These are phyloP conservation scores for Carpinus fangiana DNA, from an alignment of 306 rosid species.

Conservation along the genomic window DNA sequence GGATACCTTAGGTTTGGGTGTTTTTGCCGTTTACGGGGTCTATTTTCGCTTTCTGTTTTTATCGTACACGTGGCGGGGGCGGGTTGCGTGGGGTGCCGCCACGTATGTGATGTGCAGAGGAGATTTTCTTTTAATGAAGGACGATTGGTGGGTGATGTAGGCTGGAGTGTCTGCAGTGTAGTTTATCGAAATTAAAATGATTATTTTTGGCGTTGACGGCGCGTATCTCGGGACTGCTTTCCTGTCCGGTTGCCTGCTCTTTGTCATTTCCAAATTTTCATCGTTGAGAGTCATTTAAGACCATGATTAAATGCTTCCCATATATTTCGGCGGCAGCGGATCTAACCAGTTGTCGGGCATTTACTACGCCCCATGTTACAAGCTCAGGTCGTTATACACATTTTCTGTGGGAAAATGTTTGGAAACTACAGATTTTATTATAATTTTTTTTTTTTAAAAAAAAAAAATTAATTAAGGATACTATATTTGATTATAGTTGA, in stretches of 20 bases:
- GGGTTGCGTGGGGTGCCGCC: neutral
- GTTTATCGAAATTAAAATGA: neutral
- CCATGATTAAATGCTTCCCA: neutral
- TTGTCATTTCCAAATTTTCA: neutral
- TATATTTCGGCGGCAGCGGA: neutral
- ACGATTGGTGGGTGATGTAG: conserved; percentile 10
- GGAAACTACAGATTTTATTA: too few relatives aligned
- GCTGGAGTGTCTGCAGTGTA: neutral
- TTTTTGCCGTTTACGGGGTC: conserved; percentile 6
- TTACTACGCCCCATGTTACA: neutral
- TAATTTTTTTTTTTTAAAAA: too few relatives aligned
- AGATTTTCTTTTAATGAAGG: neutral
- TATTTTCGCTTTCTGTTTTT: neutral
- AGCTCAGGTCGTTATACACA: neutral
- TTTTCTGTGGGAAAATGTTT: neutral
- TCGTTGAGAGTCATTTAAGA: too few relatives aligned
- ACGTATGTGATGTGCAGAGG: neutral
- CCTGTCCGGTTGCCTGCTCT: neutral
- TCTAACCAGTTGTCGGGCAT: neutral
- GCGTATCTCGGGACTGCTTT: conserved; percentile 23
- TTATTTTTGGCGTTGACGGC: conserved; percentile 5
- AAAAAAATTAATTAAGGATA: too few relatives aligned
- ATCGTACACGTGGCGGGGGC: conserved; percentile 23
- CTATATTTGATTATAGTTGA: too few relatives aligned
- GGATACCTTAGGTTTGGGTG: conserved; percentile 21